These are phyloP conservation scores for Croton setiger DNA, from an alignment of 441 rosid species.

Conservation along the genomic window DNA sequence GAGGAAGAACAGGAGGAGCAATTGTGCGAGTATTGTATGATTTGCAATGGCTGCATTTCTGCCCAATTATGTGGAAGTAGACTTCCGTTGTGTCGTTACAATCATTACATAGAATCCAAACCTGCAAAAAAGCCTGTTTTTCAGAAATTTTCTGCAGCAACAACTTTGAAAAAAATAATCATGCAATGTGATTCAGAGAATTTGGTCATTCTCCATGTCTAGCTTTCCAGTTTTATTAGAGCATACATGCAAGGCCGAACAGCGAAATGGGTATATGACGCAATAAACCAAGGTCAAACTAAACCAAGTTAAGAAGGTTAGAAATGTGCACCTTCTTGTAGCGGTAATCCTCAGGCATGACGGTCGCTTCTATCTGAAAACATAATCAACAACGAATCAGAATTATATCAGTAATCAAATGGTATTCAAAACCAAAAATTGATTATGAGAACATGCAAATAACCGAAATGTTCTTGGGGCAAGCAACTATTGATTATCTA, in stretches of 20 bases:
- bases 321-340: constrained; percentile 56
- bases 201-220: background rate
- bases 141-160: background rate
- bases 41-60: constrained; percentile 88
- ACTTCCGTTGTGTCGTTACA: constrained; percentile 95
- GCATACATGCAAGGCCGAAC: background rate
- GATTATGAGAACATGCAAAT: background rate
- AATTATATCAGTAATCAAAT: background rate
- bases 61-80: constrained; percentile 81
- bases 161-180: background rate
- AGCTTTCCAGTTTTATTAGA: background rate
- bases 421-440: background rate
- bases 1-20: constrained; percentile 83
- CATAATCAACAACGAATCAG: constrained; percentile 10
- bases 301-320: background rate
- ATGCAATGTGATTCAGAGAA: background rate
- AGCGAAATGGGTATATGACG: background rate
- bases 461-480: background rate
- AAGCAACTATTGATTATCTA: background rate
- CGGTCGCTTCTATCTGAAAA: constrained; percentile 72
- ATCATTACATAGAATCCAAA: constrained; percentile 96
- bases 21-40: constrained; percentile 89
- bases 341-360: constrained; percentile 88
- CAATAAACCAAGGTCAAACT: background rate
- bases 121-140: constrained; percentile 41